phyloP scores from a whole-genome alignment of 805 yeast genomes.

The Ogataea neopini region DNA sequence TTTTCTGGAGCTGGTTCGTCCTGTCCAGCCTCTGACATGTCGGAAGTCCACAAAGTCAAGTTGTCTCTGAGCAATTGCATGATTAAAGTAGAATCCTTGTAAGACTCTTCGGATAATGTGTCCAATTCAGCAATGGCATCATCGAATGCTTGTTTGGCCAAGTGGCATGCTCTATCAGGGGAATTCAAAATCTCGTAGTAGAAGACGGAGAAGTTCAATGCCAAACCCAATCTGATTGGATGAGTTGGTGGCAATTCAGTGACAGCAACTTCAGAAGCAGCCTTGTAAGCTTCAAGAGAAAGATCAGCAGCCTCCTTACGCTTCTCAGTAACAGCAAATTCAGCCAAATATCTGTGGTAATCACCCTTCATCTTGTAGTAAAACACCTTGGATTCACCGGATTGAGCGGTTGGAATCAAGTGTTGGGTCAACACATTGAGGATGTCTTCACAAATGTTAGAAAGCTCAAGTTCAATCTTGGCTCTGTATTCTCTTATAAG shows the following conservation, averaged over 20 bases:
- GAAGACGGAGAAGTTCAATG: conserved; percentile 95
- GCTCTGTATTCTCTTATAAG: conserved; percentile 93
- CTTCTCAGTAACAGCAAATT: conserved; percentile 88
- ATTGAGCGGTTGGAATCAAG: conserved; percentile 89
- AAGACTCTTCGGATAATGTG: conserved; percentile 95
- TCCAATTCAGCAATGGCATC: conserved; percentile 99
- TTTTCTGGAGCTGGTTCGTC: conserved; percentile 49
- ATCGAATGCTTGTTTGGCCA: conserved; percentile 98
- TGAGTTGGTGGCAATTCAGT: conserved; percentile 98
- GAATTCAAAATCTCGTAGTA: conserved; percentile 97
- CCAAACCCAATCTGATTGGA: conserved; percentile 97
- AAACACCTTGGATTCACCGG: conserved; percentile 97
- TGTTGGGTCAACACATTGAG: conserved; percentile 83
- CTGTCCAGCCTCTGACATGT: conserved; percentile 80
- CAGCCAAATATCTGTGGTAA: conserved; percentile 98
- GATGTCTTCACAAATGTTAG: conserved; percentile 93
- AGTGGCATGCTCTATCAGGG: conserved; percentile 98
- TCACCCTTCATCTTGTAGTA: conserved; percentile 99
- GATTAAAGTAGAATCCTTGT: conserved; percentile 96
- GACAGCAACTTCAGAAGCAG: conserved; percentile 96
- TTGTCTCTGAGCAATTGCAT: conserved; percentile 99
- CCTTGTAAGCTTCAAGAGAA: conserved; percentile 90
- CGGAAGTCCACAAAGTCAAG: conserved; percentile 96
- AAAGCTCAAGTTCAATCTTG: conserved; percentile 89
- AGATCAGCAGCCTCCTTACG: conserved; percentile 91